Evolutionary conservation across 2,329 filamentous ascomycete species (phyloP).

Genomic region (Colletotrichum acutatum): DNA sequence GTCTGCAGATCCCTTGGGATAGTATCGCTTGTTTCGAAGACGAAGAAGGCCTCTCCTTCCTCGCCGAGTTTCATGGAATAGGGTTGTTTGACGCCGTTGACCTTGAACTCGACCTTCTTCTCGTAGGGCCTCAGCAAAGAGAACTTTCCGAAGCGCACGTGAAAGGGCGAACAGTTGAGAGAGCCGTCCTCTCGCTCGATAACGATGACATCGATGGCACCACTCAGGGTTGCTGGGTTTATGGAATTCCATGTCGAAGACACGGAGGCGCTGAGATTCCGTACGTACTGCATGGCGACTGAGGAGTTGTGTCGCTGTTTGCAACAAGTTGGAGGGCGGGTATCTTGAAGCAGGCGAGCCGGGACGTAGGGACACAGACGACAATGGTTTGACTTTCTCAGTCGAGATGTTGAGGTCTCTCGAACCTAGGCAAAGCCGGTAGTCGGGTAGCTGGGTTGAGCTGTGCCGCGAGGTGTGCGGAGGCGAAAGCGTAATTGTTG

Average conservation of each 20-base stretch:
- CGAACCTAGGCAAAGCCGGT: background rate
- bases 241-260: conserved; percentile 99
- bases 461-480: background rate
- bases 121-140: conserved; percentile 93
- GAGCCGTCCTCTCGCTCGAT: conserved; percentile 94
- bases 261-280: conserved; percentile 93
- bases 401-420: background rate
- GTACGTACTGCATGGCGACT: conserved; percentile 91
- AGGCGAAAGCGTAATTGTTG: conserved; percentile 22
- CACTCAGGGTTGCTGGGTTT: conserved; percentile 96
- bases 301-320: background rate
- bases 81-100: conserved; percentile 91
- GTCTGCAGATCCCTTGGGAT: conserved; percentile 96
- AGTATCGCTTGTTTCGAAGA: conserved; percentile 92
- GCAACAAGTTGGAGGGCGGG: conserved; percentile 5
- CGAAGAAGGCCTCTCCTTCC: conserved; percentile 97
- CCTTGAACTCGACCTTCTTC: conserved; percentile 98
- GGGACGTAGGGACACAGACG: background rate
- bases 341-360: background rate
- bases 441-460: background rate
- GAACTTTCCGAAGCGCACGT: conserved; percentile 99
- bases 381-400: background rate
- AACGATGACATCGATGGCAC: conserved; percentile 98
- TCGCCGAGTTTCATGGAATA: conserved; percentile 99
- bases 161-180: conserved; percentile 94